Evolutionary conservation across 345 rosid species (phyloP).

Genomic region (Camelina laxa): DNA sequence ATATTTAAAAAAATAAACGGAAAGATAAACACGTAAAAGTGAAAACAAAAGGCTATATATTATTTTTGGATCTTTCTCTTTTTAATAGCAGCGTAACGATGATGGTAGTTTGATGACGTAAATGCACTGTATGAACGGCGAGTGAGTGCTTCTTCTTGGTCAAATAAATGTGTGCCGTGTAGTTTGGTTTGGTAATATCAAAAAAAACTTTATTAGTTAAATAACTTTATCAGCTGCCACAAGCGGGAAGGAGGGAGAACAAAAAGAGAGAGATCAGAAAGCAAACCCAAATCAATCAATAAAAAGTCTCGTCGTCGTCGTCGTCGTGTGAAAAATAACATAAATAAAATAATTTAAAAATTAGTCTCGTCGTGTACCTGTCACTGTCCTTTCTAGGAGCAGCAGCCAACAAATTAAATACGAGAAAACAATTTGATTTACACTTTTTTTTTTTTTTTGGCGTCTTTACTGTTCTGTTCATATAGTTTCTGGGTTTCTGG

Average conservation of each 20-base stretch:
- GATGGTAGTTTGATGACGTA: constrained; percentile 27
- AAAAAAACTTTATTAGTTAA: neutral
- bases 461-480: constrained; percentile 22
- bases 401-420: constrained; percentile 15
- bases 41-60: neutral
- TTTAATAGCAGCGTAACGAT: constrained; percentile 2
- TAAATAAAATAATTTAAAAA: neutral
- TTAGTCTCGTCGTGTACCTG: constrained; percentile 18
- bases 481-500: neutral
- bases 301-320: neutral
- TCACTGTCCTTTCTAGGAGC: neutral
- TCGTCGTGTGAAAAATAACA: constrained; percentile 11
- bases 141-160: neutral
- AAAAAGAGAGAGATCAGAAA: too few species aligned
- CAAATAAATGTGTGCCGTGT: constrained; percentile 19
- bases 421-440: neutral
- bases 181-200: neutral
- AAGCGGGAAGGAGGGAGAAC: too few species aligned
- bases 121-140: constrained; percentile 11
- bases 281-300: too few species aligned
- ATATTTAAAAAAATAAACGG: neutral
- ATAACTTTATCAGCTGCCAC: too few species aligned
- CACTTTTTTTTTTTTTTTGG: neutral
- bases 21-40: neutral
- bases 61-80: neutral